These are phyloP conservation scores for Kodamaea anthophila DNA, from an alignment of 1,139 yeast genomes.

Conservation along the genomic window DNA sequence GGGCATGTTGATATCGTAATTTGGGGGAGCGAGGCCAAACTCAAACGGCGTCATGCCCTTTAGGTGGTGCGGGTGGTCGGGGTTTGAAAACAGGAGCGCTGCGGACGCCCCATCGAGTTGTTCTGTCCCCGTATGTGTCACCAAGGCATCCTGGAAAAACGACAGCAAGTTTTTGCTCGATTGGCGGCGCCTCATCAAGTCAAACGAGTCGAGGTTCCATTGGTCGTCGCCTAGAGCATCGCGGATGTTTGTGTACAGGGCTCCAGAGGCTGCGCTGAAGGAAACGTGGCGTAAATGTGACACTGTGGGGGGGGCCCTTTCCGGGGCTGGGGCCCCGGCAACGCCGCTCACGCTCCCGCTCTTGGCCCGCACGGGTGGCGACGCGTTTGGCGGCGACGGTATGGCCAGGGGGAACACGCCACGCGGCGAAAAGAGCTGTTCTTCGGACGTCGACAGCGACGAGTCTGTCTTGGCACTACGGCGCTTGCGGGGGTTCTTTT, in stretches of 20 bases:
- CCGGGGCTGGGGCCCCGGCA: not conserved
- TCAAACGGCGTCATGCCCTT: slow-evolving; percentile 37
- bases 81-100: slow-evolving; percentile 27
- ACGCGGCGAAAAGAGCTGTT: slow-evolving; percentile 13
- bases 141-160: slow-evolving; percentile 9
- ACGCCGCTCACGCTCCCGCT: slow-evolving; percentile 1
- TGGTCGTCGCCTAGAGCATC: slow-evolving; percentile 30
- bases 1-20: slow-evolving; percentile 3
- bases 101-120: slow-evolving; percentile 10
- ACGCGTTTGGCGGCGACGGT: slow-evolving; percentile 9
- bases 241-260: slow-evolving; percentile 55
- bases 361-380: slow-evolving; percentile 2
- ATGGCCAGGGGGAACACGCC: slow-evolving; percentile 7
- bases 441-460: slow-evolving; percentile 7
- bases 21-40: slow-evolving; percentile 15
- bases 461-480: not conserved
- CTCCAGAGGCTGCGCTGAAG: slow-evolving; percentile 72
- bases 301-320: slow-evolving; percentile 4
- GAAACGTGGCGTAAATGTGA: slow-evolving; percentile 55
- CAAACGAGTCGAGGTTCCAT: slow-evolving; percentile 32
- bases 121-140: slow-evolving; percentile 1
- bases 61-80: slow-evolving; percentile 32
- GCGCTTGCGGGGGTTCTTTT: not conserved
- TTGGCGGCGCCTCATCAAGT: slow-evolving; percentile 13
- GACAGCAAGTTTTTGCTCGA: slow-evolving; percentile 13